A percentile compares a stretch with the other conserved stretches of the same genome.
phyloP scores from a whole-genome alignment of 495 filamentous ascomycete genomes.

The Astrothelium macrocarpum region DNA sequence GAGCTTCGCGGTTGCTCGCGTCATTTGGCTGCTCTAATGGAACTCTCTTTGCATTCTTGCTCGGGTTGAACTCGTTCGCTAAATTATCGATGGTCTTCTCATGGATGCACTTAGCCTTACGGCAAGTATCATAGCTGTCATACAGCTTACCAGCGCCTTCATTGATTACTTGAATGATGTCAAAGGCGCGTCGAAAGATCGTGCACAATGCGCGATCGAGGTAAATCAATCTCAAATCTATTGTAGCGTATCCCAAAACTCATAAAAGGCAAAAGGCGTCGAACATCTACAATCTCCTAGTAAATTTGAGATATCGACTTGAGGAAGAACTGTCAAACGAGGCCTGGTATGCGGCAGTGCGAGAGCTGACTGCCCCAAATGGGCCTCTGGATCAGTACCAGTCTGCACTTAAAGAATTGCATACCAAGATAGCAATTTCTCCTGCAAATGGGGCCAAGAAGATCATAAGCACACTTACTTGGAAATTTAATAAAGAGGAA shows the following conservation, averaged over 20 bases:
- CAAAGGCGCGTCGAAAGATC: constrained; percentile 28
- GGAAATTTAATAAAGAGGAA: constrained; percentile 28
- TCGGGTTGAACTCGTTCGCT: too few species aligned
- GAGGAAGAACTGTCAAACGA: constrained; percentile 16
- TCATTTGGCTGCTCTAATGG: too few species aligned
- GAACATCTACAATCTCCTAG: constrained; percentile 24
- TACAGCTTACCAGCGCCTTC: constrained; percentile 21
- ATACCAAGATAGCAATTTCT: constrained; percentile 14
- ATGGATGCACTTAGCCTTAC: constrained; percentile 24
- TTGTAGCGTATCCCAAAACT: too few species aligned
- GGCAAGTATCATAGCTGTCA: constrained; percentile 27
- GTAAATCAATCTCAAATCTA: too few species aligned
- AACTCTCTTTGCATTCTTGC: too few species aligned
- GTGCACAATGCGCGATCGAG: constrained; percentile 19
- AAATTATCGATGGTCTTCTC: not conserved
- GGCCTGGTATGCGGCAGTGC: constrained; percentile 18
- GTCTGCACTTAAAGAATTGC: constrained; percentile 21
- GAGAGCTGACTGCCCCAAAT: constrained; percentile 16
- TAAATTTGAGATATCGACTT: constrained; percentile 17
- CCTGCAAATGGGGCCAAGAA: not conserved
- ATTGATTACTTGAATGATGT: constrained; percentile 27
- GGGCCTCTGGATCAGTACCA: constrained; percentile 26
- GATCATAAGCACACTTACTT: constrained; percentile 19
- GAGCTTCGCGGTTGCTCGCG: too few species aligned
- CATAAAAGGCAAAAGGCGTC: too few species aligned